Evolutionary conservation across 2,329 filamentous ascomycete genomes (phyloP), one percentile per base, ranked within the genome.

Genomic region (Arthrobotrys musiformis): DNA sequence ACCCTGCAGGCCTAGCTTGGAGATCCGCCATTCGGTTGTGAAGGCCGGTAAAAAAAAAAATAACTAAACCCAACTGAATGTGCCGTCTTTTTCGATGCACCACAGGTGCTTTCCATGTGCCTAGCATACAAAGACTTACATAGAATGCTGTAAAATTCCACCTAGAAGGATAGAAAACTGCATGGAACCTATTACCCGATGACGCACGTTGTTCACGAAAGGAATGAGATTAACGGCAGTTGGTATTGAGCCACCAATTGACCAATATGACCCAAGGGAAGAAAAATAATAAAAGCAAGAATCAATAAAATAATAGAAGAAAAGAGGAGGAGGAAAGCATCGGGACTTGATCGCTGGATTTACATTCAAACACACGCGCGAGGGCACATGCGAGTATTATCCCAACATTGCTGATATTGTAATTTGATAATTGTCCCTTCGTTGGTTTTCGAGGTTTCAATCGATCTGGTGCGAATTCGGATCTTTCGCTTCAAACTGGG

Each of bases 61-160:
- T 33, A 28, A 15, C 26, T 33, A 33, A 4, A 35, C 28, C 8
- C 28, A 44, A 37, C 37, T 4, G 35, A 22, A 30, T 42, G 17
- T 70, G 56, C 67, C 67, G 56, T 70, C 56, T 70, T 46, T 28
- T 28, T 56, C 28, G 60, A 52, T 63, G n/a, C 46, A 28, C 50
- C 54, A 26, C n/a, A 13, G 48, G 58, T 15, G 28, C 22, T 33
- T 67, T n/a, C 19, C 58, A 30, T 61, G 17, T 69, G n/a, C 40
- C 33, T 7, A 61, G 28, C 9, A 6, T n/a, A 33, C 13, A 30
- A 37, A 50, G 28, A 24, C 61, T 35, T 52, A 22, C 46, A 37
- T n/a, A n/a, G n/a, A n/a, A n/a, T n/a, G n/a, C n/a, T n/a, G n/a
- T n/a, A n/a, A n/a, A n/a, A n/a, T 63, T 46, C 56, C 28, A 50